phyloP scores from a whole-genome alignment of 345 rosid species.

The Diplotaxis tenuifolia region DNA sequence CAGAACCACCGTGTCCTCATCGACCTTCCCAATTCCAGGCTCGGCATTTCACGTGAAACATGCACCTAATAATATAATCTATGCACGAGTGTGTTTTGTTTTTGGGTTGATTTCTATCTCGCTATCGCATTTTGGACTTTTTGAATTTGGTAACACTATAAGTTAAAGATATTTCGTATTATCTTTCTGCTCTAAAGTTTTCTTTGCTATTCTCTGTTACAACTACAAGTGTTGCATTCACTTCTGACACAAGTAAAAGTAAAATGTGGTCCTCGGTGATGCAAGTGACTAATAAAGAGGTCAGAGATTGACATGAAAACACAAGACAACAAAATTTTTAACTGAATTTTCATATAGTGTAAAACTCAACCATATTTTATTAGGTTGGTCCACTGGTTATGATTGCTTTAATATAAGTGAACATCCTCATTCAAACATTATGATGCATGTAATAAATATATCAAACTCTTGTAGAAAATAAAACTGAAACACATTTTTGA shows the following conservation, averaged over 20 bases:
- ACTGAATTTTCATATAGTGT: neutral
- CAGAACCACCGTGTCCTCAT: constrained; percentile 85
- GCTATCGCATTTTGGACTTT: neutral
- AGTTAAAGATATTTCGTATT: constrained; percentile 3
- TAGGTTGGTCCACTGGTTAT: neutral
- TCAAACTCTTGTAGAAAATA: neutral
- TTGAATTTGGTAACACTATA: constrained; percentile 10
- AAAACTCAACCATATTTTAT: neutral
- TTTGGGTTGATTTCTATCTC: neutral
- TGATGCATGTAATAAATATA: neutral
- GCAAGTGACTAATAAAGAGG: neutral
- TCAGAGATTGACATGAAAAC: constrained; percentile 2
- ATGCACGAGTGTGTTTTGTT: neutral
- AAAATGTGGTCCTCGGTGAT: neutral
- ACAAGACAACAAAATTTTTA: neutral
- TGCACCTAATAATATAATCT: constrained; percentile 48
- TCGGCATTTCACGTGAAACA: constrained; percentile 79
- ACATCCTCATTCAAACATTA: neutral
- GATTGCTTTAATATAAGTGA: neutral
- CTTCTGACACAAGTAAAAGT: neutral
- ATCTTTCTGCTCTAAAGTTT: neutral
- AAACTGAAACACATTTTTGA: neutral
- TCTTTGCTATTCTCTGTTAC: neutral
- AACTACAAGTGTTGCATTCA: neutral
- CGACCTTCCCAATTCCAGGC: constrained; percentile 77